phyloP scores from a whole-genome alignment of 495 filamentous ascomycete species.

The Aspergillus heteromorphus region DNA sequence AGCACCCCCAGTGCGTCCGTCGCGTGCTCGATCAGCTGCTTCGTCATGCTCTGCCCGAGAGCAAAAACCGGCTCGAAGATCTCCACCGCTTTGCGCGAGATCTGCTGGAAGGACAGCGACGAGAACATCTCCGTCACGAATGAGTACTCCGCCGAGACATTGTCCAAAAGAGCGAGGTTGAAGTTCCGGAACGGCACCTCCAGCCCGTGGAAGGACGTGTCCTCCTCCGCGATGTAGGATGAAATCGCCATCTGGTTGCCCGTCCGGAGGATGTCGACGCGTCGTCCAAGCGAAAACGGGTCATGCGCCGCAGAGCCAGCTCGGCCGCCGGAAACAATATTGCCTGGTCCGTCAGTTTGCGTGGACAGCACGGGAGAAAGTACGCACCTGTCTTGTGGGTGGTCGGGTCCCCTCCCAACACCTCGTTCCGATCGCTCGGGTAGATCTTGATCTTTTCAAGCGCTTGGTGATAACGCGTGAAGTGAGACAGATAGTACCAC shows the following conservation, averaged over 20 bases:
- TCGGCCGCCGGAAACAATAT: conserved; percentile 30
- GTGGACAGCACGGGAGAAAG: background rate
- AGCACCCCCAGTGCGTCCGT: conserved; percentile 82
- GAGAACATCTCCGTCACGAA: conserved; percentile 90
- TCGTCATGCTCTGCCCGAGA: conserved; percentile 71
- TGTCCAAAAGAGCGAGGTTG: conserved; percentile 90
- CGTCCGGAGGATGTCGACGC: conserved; percentile 71
- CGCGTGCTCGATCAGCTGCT: conserved; percentile 66
- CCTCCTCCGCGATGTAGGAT: conserved; percentile 83
- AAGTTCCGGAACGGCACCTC: conserved; percentile 89
- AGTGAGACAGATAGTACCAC: conserved; percentile 94
- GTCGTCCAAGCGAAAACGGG: conserved; percentile 78
- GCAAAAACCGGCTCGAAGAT: conserved; percentile 83
- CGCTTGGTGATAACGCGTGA: conserved; percentile 77
- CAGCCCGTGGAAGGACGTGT: conserved; percentile 75
- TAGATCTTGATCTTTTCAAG: conserved; percentile 82
- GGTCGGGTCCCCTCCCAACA: conserved; percentile 72
- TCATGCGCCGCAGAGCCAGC: conserved; percentile 67
- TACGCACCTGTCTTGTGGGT: conserved; percentile 49
- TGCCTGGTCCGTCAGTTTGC: conserved; percentile 19
- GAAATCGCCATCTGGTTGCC: conserved; percentile 65
- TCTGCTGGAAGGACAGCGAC: conserved; percentile 50
- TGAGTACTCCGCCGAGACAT: conserved; percentile 89
- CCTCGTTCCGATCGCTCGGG: conserved; percentile 74
- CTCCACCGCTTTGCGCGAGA: conserved; percentile 63